Percentiles rank a stretch among this genome's conserved stretches.
Evolutionary conservation across 2,329 filamentous ascomycete species (phyloP).

Genomic region (Penicillium sp.): DNA sequence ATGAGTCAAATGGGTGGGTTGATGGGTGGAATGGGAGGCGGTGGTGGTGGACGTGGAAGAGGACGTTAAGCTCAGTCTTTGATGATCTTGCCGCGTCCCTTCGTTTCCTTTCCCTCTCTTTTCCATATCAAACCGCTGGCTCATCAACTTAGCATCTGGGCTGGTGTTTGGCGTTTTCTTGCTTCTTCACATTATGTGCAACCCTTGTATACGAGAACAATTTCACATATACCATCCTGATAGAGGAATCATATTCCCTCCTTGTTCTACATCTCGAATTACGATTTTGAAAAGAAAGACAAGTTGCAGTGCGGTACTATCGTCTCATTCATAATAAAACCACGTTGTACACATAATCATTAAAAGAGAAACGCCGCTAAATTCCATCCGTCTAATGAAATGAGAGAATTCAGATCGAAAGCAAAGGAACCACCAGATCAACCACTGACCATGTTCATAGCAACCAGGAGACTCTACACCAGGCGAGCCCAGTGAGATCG

Average conservation of each 20-base stretch:
- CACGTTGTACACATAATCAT: slow-evolving; percentile 15
- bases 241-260: not conserved
- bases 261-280: not conserved
- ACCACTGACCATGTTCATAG: slow-evolving; percentile 20
- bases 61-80: slow-evolving; percentile 21
- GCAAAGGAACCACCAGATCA: slow-evolving; percentile 2
- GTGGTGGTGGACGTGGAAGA: slow-evolving; percentile 32
- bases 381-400: slow-evolving; percentile 10
- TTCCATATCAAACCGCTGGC: slow-evolving; percentile 9
- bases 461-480: slow-evolving; percentile 10
- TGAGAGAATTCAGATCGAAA: not conserved
- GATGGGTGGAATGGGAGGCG: slow-evolving; percentile 42
- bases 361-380: slow-evolving; percentile 9
- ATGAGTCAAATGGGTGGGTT: slow-evolving; percentile 65
- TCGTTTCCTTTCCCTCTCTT: slow-evolving; percentile 3
- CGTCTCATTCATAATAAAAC: slow-evolving; percentile 17
- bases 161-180: slow-evolving; percentile 18
- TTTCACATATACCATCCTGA: slow-evolving; percentile 7
- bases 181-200: slow-evolving; percentile 4
- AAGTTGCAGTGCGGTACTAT: slow-evolving; percentile 7
- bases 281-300: not conserved
- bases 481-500: not conserved
- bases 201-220: slow-evolving; percentile 9
- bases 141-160: slow-evolving; percentile 16
- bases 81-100: not conserved